A percentile compares a stretch with the other conserved stretches of the same genome.
Evolutionary conservation across 306 rosid genomes (phyloP).

Genomic region (Hippophae rhamnoides): DNA sequence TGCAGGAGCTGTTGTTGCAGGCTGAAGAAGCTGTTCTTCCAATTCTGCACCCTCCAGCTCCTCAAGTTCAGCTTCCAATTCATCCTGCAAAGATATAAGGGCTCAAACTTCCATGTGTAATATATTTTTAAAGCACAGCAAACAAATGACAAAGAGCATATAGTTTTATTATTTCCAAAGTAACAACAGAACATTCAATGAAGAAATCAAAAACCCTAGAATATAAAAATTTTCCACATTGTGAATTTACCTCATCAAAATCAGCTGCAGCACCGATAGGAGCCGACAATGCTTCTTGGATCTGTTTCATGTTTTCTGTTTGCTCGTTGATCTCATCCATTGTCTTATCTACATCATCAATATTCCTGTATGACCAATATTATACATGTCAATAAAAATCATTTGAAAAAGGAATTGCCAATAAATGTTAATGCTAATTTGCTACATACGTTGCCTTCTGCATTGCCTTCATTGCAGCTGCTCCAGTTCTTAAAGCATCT

Average conservation of each 20-base stretch:
- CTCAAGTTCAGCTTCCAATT: slow-evolving; percentile 95
- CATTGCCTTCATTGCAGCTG: slow-evolving; percentile 98
- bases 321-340: slow-evolving; percentile 99
- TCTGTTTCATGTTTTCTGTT: slow-evolving; percentile 95
- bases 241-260: slow-evolving; percentile 74
- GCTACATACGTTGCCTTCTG: slow-evolving; percentile 83
- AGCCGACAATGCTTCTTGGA: slow-evolving; percentile 87
- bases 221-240: not conserved
- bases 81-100: slow-evolving; percentile 50
- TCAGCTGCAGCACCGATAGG: slow-evolving; percentile 86
- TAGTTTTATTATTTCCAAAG: too few species aligned
- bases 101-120: slow-evolving; percentile 10
- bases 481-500: slow-evolving; percentile 92
- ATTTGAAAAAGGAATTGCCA: not conserved
- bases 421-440: slow-evolving; percentile 8
- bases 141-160: not conserved
- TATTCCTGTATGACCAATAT: slow-evolving; percentile 48
- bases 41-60: slow-evolving; percentile 96
- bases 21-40: slow-evolving; percentile 98
- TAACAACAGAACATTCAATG: slow-evolving; percentile 3
- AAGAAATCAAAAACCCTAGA: too few species aligned
- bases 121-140: slow-evolving; percentile 3
- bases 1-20: slow-evolving; percentile 83
- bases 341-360: slow-evolving; percentile 93
- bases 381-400: not conserved